phyloP scores from a whole-genome alignment of 495 filamentous ascomycete species.

The Tuber calosporum region DNA sequence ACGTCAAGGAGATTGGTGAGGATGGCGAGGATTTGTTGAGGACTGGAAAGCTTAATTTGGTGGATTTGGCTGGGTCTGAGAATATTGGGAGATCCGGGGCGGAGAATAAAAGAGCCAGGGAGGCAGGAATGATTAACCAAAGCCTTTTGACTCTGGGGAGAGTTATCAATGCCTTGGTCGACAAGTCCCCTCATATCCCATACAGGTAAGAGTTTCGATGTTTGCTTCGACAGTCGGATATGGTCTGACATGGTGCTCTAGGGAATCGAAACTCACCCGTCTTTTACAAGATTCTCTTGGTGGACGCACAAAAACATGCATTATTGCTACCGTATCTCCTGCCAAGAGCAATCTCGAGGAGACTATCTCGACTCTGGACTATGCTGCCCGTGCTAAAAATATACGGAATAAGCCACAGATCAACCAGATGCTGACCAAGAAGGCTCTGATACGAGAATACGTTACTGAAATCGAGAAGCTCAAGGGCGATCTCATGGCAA shows the following conservation, averaged over 20 bases:
- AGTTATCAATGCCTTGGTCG: constrained; percentile 96
- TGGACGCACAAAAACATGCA: constrained; percentile 93
- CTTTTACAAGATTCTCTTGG: constrained; percentile 93
- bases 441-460: constrained; percentile 80
- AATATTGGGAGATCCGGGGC: constrained; percentile 95
- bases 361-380: constrained; percentile 94
- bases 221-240: background rate
- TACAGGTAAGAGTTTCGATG: constrained; percentile 51
- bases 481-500: constrained; percentile 86
- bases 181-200: constrained; percentile 82
- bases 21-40: constrained; percentile 86
- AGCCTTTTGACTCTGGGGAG: constrained; percentile 87
- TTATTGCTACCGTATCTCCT: constrained; percentile 93
- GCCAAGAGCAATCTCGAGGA: constrained; percentile 92
- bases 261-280: constrained; percentile 93
- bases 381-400: constrained; percentile 95
- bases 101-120: constrained; percentile 92
- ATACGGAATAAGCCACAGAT: constrained; percentile 96
- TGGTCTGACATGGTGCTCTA: constrained; percentile 28
- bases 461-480: constrained; percentile 90
- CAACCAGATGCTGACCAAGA: constrained; percentile 84
- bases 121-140: constrained; percentile 97
- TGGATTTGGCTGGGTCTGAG: constrained; percentile 93
- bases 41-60: constrained; percentile 88
- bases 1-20: constrained; percentile 71